Evolutionary conservation across 345 rosid species (phyloP), one percentile per base, ranked within the genome.

Genomic region (Linum tenue): DNA sequence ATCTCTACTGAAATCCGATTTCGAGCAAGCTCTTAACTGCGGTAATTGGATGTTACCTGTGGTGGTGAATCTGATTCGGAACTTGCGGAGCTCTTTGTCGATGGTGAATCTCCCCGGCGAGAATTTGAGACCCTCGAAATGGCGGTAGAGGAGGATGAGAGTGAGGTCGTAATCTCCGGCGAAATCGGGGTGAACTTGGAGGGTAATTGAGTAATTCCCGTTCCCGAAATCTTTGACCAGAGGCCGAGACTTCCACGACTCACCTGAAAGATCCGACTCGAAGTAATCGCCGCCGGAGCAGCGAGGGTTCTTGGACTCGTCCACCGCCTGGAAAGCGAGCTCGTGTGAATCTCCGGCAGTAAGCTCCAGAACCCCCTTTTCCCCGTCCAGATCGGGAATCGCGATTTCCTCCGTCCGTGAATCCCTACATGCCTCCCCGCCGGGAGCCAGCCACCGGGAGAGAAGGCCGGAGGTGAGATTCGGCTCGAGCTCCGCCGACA

Each of bases 161-260:
- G 95, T 83, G 65, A 94, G 85, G 64, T 81, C 81, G 64, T 80
- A 94, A 0, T 79, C 82, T 65, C 96, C 99, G 17, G 73, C 69
- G 65, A 90, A 94, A 76, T 94, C 91, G 3, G 88, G 97, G 84
- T 94, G 97, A 58, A 90, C 92, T 64, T 90, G 99, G 61, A 94
- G 76, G 9, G 81, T 81, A 62, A 88, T 38, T 0, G 85, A 81
- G 76, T 94, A 94, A 3, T 85, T 78, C 48, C 97, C 99, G 60
- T 94, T 83, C 22, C 85, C 87, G 36, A 88, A 85, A 72, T 94
- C 97, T 71, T 73, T 86, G 57, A 94, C 83, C 55, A 74, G 71
- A 16, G 99, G 97, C 71, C 96, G 69, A 0, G 95, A 90, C 70
- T 88, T 94, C 97, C 99, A 94, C 22, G 79, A 74, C 63, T 81